phyloP scores from a whole-genome alignment of 106 monocot genomes.

The Phalaenopsis aphrodite region DNA sequence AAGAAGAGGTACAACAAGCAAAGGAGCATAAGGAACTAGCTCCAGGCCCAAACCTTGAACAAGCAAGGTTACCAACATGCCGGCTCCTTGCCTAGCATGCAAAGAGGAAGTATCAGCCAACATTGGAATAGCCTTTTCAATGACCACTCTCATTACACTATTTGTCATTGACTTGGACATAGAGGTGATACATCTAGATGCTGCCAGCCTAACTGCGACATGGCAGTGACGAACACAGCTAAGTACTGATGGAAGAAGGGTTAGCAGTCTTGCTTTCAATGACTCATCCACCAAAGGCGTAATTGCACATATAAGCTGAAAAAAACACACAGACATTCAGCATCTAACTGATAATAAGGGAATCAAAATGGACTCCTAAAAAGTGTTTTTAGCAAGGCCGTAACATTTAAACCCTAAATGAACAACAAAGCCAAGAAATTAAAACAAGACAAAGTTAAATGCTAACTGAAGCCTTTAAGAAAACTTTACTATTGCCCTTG shows the following conservation, averaged over 20 bases:
- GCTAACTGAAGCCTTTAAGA: background rate
- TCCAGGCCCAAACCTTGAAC: constrained; percentile 78
- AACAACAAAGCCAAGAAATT: background rate
- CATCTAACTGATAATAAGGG: background rate
- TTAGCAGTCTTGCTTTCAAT: constrained; percentile 52
- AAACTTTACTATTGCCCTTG: background rate
- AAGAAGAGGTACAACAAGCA: constrained; percentile 92
- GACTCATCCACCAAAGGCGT: constrained; percentile 45
- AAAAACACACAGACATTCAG: constrained; percentile 1
- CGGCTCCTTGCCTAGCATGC: constrained; percentile 87
- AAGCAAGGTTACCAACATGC: constrained; percentile 81
- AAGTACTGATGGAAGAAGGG: constrained; percentile 84
- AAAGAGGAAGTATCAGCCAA: constrained; percentile 63
- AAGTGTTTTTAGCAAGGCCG: background rate
- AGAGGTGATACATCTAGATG: constrained; percentile 81
- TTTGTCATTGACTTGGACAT: constrained; percentile 86
- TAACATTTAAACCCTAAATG: background rate
- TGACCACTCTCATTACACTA: constrained; percentile 66
- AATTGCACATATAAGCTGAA: constrained; percentile 73
- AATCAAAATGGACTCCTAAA: background rate
- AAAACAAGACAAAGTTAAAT: background rate
- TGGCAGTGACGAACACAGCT: constrained; percentile 58
- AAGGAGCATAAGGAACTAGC: constrained; percentile 85
- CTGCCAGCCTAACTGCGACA: constrained; percentile 92
- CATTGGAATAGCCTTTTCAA: constrained; percentile 77